Conservation (phyloP, 192 early-diverging fungal species). For the Backusella morwellensis region DNA sequence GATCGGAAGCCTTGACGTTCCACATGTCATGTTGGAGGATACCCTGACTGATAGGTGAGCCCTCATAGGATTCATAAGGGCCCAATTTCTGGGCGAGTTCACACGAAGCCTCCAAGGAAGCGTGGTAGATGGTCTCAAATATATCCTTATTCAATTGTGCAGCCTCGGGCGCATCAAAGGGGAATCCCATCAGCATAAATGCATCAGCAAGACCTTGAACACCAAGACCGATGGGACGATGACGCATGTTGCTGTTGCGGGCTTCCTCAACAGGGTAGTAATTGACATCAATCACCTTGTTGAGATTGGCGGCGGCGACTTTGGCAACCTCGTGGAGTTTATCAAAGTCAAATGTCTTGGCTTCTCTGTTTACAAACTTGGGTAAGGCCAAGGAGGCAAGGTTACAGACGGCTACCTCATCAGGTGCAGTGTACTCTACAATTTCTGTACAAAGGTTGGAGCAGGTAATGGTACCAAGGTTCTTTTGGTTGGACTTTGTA, state of each 20-base stretch:
- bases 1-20: slow-evolving; percentile 71
- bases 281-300: slow-evolving; percentile 98
- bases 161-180: slow-evolving; percentile 88
- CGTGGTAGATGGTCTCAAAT: slow-evolving; percentile 95
- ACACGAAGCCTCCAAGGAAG: slow-evolving; percentile 86
- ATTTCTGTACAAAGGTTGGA: slow-evolving; percentile 98
- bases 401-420: slow-evolving; percentile 98
- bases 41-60: slow-evolving; percentile 84
- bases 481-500: slow-evolving; percentile 96
- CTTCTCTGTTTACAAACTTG: slow-evolving; percentile 69
- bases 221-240: slow-evolving; percentile 89
- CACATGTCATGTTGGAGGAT: slow-evolving; percentile 92
- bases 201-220: slow-evolving; percentile 97
- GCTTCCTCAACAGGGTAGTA: slow-evolving; percentile 92
- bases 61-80: slow-evolving; percentile 81
- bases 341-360: slow-evolving; percentile 72
- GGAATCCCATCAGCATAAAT: slow-evolving; percentile 89
- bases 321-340: slow-evolving; percentile 85
- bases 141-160: slow-evolving; percentile 80
- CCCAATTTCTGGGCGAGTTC: slow-evolving; percentile 81
- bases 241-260: slow-evolving; percentile 84
- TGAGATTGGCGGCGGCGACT: slow-evolving; percentile 84
- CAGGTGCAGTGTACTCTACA: slow-evolving; percentile 90
- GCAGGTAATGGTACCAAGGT: slow-evolving; percentile 96
- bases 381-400: slow-evolving; percentile 92